phyloP scores from a whole-genome alignment of 352 stramenopile species.

The Blastocystis sp. region DNA sequence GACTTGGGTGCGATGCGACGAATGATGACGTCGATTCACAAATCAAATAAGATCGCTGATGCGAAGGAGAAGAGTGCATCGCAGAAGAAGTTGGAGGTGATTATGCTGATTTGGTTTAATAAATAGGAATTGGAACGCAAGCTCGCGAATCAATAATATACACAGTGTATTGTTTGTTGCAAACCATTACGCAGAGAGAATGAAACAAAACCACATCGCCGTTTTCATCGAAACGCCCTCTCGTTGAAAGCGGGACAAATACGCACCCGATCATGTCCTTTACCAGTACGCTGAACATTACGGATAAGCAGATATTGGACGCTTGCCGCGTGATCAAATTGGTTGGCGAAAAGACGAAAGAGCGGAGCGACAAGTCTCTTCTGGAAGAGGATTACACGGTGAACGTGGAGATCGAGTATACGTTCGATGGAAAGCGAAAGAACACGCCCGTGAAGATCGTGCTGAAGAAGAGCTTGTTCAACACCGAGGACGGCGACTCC shows the following conservation, averaged over 20 bases:
- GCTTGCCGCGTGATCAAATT: constrained; percentile 16
- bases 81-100: constrained; percentile 32
- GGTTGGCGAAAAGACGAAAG: neutral
- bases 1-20: constrained; percentile 28
- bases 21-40: constrained; percentile 54
- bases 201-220: neutral
- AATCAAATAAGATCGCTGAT: constrained; percentile 48
- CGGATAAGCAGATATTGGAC: neutral
- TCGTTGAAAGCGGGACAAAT: neutral
- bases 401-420: neutral
- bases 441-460: constrained; percentile 33
- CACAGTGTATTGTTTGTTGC: neutral
- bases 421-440: neutral
- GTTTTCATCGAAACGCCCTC: constrained; percentile 16
- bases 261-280: neutral
- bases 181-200: neutral
- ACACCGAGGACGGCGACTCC: constrained; percentile 7
- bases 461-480: constrained; percentile 20
- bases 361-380: neutral
- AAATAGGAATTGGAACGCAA: constrained; percentile 57
- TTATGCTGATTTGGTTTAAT: neutral
- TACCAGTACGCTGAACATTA: neutral
- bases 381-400: constrained; percentile 24
- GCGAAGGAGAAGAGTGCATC: constrained; percentile 1
- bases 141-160: neutral